Conservation (phyloP, 176 grass and related monocot genomes). For the Dactylis glomerata region DNA sequence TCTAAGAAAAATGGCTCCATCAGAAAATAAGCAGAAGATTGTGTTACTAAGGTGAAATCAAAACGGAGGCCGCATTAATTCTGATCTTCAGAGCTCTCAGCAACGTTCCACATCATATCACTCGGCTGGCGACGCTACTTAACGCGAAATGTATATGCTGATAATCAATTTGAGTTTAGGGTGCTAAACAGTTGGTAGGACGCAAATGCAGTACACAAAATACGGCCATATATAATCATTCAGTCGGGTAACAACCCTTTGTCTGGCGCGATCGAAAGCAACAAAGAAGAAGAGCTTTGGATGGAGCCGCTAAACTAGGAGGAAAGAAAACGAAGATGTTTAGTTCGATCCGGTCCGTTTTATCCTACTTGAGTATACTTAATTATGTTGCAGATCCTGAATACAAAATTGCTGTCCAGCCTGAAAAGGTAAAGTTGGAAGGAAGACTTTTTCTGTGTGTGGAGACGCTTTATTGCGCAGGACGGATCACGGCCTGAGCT, state of each 20-base stretch:
- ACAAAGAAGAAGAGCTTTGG: no score
- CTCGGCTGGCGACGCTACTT: not conserved
- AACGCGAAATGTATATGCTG: no score
- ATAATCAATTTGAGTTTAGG: not conserved
- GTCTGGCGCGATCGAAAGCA: no score
- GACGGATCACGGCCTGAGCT: no score
- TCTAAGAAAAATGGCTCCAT: not conserved
- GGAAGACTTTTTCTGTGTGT: not conserved
- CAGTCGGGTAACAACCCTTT: no score
- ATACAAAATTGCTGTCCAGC: conserved; percentile 20
- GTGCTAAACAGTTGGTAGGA: conserved; percentile 8
- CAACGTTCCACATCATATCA: not conserved
- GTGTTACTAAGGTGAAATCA: not conserved
- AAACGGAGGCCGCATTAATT: not conserved
- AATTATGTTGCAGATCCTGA: not conserved
- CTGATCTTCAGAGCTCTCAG: not conserved
- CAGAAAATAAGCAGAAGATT: not conserved
- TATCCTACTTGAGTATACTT: not conserved
- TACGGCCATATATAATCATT: no score
- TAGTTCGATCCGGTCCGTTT: no score
- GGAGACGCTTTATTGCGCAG: no score
- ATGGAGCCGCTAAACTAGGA: not conserved
- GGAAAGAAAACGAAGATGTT: not conserved
- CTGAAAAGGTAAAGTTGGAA: not conserved
- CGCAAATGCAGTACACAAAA: no score